Percentiles rank a stretch among this genome's conserved stretches.
phyloP scores from a whole-genome alignment of 768 basidiomycete genomes.

The Tulasnella sp. region DNA sequence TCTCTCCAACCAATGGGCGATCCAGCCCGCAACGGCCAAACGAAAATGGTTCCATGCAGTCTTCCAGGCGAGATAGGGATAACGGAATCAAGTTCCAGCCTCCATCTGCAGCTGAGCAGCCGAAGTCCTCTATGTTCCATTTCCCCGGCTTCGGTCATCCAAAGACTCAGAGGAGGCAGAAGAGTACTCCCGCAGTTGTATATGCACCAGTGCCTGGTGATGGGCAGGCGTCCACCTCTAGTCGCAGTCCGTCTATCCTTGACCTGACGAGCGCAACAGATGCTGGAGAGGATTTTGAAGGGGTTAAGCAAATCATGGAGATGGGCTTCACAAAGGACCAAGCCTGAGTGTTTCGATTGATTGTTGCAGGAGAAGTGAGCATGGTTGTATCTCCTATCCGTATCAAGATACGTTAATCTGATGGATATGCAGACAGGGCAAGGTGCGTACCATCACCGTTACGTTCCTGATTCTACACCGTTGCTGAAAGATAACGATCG shows the following conservation, averaged over 20 bases:
- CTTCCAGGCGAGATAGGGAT: neutral
- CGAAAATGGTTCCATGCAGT: neutral
- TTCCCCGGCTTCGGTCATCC: conserved; percentile 11
- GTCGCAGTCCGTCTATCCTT: neutral
- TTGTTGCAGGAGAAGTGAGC: too few species aligned
- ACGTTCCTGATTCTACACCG: too few species aligned
- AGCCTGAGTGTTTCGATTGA: too few species aligned
- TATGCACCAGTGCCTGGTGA: neutral
- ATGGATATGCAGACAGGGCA: too few species aligned
- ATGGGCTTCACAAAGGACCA: conserved; percentile 88
- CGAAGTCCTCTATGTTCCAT: conserved; percentile 9
- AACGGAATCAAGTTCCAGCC: neutral
- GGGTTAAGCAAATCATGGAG: conserved; percentile 65
- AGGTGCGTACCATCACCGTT: too few species aligned
- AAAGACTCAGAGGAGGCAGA: conserved; percentile 32
- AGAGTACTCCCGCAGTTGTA: conserved; percentile 26
- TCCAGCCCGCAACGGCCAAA: neutral
- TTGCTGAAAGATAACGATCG: too few species aligned
- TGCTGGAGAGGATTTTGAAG: conserved; percentile 57
- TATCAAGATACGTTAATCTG: too few species aligned
- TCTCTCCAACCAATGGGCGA: neutral
- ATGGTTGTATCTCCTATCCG: too few species aligned
- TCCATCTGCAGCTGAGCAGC: neutral
- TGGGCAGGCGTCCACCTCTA: neutral
- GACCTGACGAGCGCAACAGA: neutral